Conservation (phyloP, 2,329 filamentous ascomycete species). For the Leptographium lundbergii region DNA sequence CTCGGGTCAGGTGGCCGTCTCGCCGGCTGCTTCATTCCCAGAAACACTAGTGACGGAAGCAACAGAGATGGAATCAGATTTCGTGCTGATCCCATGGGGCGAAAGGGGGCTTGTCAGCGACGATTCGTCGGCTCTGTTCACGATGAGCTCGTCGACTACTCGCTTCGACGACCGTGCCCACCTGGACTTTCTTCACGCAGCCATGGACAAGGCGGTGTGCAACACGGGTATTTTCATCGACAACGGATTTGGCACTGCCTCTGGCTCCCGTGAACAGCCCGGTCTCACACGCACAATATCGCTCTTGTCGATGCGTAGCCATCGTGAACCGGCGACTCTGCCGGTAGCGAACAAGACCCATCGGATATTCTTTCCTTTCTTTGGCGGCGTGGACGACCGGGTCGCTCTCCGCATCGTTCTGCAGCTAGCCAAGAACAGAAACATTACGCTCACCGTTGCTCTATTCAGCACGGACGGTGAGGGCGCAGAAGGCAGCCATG, state of each 20-base stretch:
- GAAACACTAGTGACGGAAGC: slow-evolving; percentile 63
- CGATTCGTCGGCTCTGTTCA: slow-evolving; percentile 31
- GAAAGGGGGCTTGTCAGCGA: slow-evolving; percentile 68
- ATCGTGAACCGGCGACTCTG: slow-evolving; percentile 41
- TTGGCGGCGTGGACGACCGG: slow-evolving; percentile 72
- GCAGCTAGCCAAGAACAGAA: slow-evolving; percentile 67
- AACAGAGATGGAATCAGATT: slow-evolving; percentile 55
- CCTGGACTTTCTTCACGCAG: slow-evolving; percentile 57
- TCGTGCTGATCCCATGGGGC: slow-evolving; percentile 82
- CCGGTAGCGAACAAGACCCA: slow-evolving; percentile 58
- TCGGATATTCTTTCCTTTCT: slow-evolving; percentile 77
- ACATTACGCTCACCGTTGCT: slow-evolving; percentile 66
- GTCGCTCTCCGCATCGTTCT: slow-evolving; percentile 69
- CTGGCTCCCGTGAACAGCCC: slow-evolving; percentile 21
- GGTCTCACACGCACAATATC: slow-evolving; percentile 37
- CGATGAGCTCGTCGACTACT: slow-evolving; percentile 34
- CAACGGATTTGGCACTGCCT: slow-evolving; percentile 32
- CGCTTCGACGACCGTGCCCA: slow-evolving; percentile 53
- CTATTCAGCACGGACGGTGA: slow-evolving; percentile 29
- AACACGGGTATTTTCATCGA: slow-evolving; percentile 73
- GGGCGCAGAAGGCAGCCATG: slow-evolving; percentile 6
- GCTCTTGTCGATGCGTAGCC: slow-evolving; percentile 45
- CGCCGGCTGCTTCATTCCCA: slow-evolving; percentile 65
- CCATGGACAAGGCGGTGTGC: slow-evolving; percentile 50
- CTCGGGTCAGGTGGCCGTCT: slow-evolving; percentile 67